Evolutionary conservation across 148 eudicot species (phyloP), one percentile per base, ranked within the genome.

Genomic region (Vaccinium macrocarpon): DNA sequence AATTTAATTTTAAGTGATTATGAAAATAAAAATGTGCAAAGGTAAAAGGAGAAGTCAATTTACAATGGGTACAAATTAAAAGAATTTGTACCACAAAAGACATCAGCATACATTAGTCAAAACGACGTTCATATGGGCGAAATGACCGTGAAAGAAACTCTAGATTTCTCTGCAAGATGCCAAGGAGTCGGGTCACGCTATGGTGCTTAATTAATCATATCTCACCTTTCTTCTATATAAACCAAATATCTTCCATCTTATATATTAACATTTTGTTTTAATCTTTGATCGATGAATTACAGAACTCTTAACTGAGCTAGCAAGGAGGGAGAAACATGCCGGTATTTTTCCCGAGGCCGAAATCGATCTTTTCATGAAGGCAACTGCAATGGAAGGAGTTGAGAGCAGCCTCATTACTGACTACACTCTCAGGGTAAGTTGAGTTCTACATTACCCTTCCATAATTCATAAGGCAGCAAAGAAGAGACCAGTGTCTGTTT

Each of bases 301-400:
- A 97, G 99, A 95, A 42, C 94, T 95, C 35, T 66, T 95, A 72
- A 83, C 91, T 23, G 99, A 97, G 88, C 93, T 95, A 62, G 96
- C 93, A 27, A 90, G 88, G 66, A 90, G 98, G 78, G 98, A 95
- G 88, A 93, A 86, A 81, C 91, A 90, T 46, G 93, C 91, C 1
- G 95, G 98, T n/a, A 83, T 93, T 38, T 88, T 90, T 49, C 99
- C 99, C 4, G 99, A 97, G 19, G 93, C 99, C 1, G 99, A 97
- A 84, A 89, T 95, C 13, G 99, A 97, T 81, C 94, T 97, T 84
- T 97, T 92, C 78, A 97, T 97, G 99, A 97, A 97, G 98, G 99
- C 99, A 90, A 97, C 93, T 32, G 94, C 99, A 38, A 89, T 97
- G 93, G 91, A 95, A 83, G 98, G 99, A 56, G 90, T 97, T 23